These are phyloP conservation scores for Phyllosticta capitalensis DNA, from an alignment of 2,329 filamentous ascomycete genomes.

Conservation along the genomic window DNA sequence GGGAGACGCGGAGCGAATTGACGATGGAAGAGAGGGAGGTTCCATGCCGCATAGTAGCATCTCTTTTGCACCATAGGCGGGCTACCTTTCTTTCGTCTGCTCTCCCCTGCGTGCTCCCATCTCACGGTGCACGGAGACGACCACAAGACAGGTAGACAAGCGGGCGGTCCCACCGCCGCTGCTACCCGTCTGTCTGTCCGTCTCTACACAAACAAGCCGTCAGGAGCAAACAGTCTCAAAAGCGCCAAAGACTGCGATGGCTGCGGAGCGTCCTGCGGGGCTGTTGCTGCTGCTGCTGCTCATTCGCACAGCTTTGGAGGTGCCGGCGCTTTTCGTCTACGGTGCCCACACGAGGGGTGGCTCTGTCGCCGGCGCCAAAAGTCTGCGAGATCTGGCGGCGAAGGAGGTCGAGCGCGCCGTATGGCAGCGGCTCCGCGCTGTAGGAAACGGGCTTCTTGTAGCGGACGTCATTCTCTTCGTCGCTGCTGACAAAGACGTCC, in stretches of 20 bases:
- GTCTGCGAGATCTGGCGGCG: conserved; percentile 13
- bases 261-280: not conserved
- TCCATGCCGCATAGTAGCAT: no score
- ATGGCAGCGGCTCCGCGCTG: conserved; percentile 13
- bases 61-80: no score
- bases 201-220: not conserved
- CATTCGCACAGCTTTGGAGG: not conserved
- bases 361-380: not conserved
- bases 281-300: not conserved
- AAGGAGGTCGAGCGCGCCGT: conserved; percentile 16
- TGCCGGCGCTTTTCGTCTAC: conserved; percentile 13
- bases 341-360: conserved; percentile 18
- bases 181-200: not conserved
- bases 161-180: conserved; percentile 3
- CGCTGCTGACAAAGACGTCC: not conserved
- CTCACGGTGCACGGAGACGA: no score
- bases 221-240: not conserved
- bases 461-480: not conserved
- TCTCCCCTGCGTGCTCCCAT: no score
- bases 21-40: no score
- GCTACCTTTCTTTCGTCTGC: no score
- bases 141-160: not conserved
- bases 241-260: conserved; percentile 8
- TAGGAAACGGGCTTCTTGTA: conserved; percentile 3
- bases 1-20: no score